A percentile compares a stretch with the other conserved stretches of the same genome.
Evolutionary conservation across 1,284 basidiomycete genomes (phyloP).

Genomic region (Ustilago curta): DNA sequence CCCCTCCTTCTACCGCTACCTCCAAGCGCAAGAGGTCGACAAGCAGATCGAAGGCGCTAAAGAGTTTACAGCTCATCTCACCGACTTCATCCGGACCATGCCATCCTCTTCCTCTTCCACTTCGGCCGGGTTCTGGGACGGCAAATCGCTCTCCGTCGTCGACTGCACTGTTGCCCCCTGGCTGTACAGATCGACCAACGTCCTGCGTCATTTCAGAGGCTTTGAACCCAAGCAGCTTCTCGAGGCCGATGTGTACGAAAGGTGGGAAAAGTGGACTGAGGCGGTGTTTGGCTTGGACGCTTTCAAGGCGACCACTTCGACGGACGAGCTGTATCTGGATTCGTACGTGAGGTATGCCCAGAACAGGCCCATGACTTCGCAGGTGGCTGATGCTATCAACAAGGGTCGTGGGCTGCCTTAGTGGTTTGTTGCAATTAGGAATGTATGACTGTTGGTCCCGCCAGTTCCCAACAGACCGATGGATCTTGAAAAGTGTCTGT

Average conservation of each 20-base stretch:
- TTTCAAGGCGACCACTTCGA: conserved; percentile 79
- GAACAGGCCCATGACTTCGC: conserved; percentile 58
- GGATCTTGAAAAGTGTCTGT: no score
- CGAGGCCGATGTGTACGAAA: conserved; percentile 72
- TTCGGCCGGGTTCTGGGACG: conserved; percentile 73
- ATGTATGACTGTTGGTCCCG: no score
- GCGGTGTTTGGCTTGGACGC: conserved; percentile 76
- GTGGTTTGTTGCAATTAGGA: background rate
- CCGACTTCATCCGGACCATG: conserved; percentile 74
- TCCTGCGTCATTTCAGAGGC: conserved; percentile 78
- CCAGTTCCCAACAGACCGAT: no score
- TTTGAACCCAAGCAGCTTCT: conserved; percentile 72
- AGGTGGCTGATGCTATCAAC: conserved; percentile 62
- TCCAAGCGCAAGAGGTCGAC: conserved; percentile 78
- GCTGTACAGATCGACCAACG: conserved; percentile 77
- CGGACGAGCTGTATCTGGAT: conserved; percentile 79
- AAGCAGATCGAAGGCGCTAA: conserved; percentile 75
- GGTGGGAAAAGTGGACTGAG: conserved; percentile 74
- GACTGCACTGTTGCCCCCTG: conserved; percentile 83
- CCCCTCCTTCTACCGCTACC: conserved; percentile 81
- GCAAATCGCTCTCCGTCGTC: conserved; percentile 75
- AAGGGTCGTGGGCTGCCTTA: conserved; percentile 48
- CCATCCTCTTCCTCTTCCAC: background rate
- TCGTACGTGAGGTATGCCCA: conserved; percentile 73
- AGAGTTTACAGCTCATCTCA: conserved; percentile 75